Base-by-base conservation (phyloP, 2,329 filamentous ascomycete species). In the Sarocladiaceae sp. region DNA sequence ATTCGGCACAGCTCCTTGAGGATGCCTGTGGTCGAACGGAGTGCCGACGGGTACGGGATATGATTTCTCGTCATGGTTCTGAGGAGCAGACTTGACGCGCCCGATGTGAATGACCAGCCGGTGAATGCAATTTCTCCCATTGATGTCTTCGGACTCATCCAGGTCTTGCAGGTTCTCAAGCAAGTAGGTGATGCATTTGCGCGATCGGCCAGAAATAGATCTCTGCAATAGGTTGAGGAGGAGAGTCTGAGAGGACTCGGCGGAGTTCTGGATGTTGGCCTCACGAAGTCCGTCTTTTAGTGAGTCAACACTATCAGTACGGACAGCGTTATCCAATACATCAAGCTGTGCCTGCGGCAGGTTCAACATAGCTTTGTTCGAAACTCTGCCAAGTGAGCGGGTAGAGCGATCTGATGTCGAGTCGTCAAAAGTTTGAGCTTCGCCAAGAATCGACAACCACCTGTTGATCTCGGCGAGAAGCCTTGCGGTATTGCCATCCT, bases 61-160 rank as follows among this genome's bases (percentile, higher is more conserved):
- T 29, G 76, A 66, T 13, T 74, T 73, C 31, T 76, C 65, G 16
- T 75, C 70, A 16, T 73, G 61, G 42, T 80, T 76, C 3, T 64
- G 55, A 1, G 66, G 61, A 1, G 64, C 58, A 2, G 70, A 69
- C 50, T 78, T 77, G n/a, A 83, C 81, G 40, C 91, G 82, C 15
- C 91, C 90, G 54, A 96, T 94, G 16, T 90, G 83, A 48, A 97
- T 94, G 33, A 98, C 85, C 2, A 97, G 72, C 7, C 93, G 83
- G 61, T 98, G 93, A 40, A 98, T 80, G 60, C 88, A 93, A 60
- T 96, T 98, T 11, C 93, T 83, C 55, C 85, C 83, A 64, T 97
- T 95, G 58, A 98, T 88, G 58, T 97, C 93, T 53, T 95, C 87
- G 2, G 85, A 78, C 58, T 95, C 90, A 41, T 95, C 82, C 2